Conservation (phyloP, 2,329 filamentous ascomycete genomes). For the Pleurostoma richardsiae region DNA sequence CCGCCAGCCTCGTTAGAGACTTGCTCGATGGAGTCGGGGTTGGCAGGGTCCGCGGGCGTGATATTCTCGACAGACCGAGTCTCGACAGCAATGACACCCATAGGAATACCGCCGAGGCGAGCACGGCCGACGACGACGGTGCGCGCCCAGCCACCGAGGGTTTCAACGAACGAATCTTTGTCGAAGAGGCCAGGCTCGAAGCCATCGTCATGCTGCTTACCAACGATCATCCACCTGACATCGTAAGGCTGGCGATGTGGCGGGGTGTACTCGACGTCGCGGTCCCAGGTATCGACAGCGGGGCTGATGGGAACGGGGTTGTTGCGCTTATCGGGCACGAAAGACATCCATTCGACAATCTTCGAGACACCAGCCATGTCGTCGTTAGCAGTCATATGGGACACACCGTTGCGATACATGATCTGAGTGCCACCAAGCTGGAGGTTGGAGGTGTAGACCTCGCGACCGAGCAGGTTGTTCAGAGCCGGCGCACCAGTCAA, state of each 20-base stretch:
- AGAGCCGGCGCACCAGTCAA: constrained; percentile 94
- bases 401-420: constrained; percentile 99
- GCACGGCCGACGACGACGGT: constrained; percentile 96
- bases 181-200: constrained; percentile 94
- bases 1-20: constrained; percentile 92
- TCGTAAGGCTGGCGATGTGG: constrained; percentile 83
- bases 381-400: constrained; percentile 95
- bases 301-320: constrained; percentile 89
- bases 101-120: constrained; percentile 91
- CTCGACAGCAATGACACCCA: constrained; percentile 98
- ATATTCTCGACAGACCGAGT: constrained; percentile 95
- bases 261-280: constrained; percentile 80
- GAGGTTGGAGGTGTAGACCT: constrained; percentile 98
- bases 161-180: constrained; percentile 93
- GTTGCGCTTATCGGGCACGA: constrained; percentile 91
- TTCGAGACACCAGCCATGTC: constrained; percentile 97
- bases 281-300: constrained; percentile 83
- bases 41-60: constrained; percentile 92
- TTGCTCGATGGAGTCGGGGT: constrained; percentile 97
- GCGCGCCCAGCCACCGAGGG: constrained; percentile 92
- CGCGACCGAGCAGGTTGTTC: constrained; percentile 96
- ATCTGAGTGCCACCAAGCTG: constrained; percentile 99
- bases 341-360: constrained; percentile 98
- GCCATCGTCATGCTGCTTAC: constrained; percentile 78
- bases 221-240: constrained; percentile 87